These are phyloP conservation scores for Eucalyptus tenuipes DNA, from an alignment of 345 rosid genomes.

Conservation along the genomic window DNA sequence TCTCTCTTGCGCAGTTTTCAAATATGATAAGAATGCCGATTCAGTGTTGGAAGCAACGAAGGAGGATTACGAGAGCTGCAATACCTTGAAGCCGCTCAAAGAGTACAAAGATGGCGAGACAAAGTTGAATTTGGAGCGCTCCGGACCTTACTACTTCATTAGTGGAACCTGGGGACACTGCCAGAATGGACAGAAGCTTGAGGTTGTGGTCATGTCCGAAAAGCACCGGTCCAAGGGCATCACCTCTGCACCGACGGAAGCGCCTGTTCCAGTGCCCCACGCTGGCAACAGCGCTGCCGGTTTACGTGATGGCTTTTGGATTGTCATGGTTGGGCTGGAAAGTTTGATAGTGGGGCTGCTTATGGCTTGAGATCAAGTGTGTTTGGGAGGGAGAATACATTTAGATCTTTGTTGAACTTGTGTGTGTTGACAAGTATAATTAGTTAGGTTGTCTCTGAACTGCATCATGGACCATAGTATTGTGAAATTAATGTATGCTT, in stretches of 20 bases:
- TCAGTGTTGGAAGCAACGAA: slow-evolving; percentile 42
- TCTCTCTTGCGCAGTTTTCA: slow-evolving; percentile 13
- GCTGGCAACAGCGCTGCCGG: not conserved
- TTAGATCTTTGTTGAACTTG: not conserved
- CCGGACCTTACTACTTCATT: slow-evolving; percentile 47
- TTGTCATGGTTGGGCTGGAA: not conserved
- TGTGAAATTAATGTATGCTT: not conserved
- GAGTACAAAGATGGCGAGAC: slow-evolving; percentile 28
- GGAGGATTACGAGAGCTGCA: slow-evolving; percentile 31
- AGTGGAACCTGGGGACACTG: slow-evolving; percentile 45
- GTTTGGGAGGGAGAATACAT: not conserved
- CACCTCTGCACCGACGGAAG: not conserved
- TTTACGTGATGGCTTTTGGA: not conserved
- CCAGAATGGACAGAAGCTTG: slow-evolving; percentile 34
- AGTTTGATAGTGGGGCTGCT: not conserved
- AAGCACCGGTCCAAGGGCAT: not conserved
- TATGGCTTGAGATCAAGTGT: not conserved
- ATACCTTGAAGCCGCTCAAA: slow-evolving; percentile 20
- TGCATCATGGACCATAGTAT: not conserved
- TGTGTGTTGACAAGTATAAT: not conserved
- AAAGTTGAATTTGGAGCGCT: slow-evolving; percentile 16
- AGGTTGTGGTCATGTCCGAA: slow-evolving; percentile 29
- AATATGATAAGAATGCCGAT: slow-evolving; percentile 27
- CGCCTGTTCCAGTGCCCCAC: not conserved
- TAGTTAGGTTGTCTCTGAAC: not conserved